Evolutionary conservation across 306 rosid genomes (phyloP).

Genomic region (Ormosia semicastrata): DNA sequence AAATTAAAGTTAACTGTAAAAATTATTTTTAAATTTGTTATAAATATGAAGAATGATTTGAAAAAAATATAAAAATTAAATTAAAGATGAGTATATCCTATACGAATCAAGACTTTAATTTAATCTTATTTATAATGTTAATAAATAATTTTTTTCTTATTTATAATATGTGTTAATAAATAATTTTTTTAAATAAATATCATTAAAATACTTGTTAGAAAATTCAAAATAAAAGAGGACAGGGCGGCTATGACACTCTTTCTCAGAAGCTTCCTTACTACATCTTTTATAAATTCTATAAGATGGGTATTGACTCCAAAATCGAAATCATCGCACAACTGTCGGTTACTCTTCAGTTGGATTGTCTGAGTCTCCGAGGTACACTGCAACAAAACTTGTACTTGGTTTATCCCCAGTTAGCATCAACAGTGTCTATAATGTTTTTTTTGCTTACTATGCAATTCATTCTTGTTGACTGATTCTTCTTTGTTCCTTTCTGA

Average conservation of each 20-base stretch:
- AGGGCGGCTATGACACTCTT: conserved; percentile 31
- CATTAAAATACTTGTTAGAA: too few species aligned
- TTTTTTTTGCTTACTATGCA: not conserved
- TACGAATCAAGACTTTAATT: too few species aligned
- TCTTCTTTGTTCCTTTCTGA: not conserved
- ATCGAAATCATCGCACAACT: not conserved
- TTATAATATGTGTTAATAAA: too few species aligned
- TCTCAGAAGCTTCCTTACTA: conserved; percentile 33
- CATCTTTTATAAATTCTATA: not conserved
- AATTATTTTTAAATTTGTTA: too few species aligned
- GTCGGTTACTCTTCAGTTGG: conserved; percentile 1
- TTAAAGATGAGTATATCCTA: too few species aligned
- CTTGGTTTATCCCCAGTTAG: not conserved
- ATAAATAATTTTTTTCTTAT: too few species aligned
- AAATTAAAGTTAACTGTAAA: too few species aligned
- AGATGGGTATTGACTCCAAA: not conserved
- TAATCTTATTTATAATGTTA: too few species aligned
- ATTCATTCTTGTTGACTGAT: not conserved
- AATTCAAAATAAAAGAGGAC: not conserved
- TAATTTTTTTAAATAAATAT: too few species aligned
- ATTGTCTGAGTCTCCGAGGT: not conserved
- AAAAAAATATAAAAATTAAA: too few species aligned
- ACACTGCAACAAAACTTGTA: not conserved
- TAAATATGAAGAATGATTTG: too few species aligned
- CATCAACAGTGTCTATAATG: not conserved